Percentiles rank a stretch among this genome's conserved stretches.
Evolutionary conservation across 306 rosid genomes (phyloP).

Genomic region (Rosa persica): DNA sequence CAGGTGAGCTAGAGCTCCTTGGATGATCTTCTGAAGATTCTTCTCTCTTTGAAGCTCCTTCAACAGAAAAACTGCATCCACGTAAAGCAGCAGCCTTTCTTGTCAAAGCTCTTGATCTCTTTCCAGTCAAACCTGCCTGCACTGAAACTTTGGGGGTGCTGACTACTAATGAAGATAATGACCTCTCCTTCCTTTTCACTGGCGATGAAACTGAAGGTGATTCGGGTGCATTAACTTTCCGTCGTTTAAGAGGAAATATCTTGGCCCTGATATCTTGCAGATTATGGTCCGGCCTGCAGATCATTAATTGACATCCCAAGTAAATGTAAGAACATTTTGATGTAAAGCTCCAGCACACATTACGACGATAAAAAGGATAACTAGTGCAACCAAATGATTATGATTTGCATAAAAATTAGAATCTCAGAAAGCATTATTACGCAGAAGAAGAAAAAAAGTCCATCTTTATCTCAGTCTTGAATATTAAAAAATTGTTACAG

Average conservation of each 20-base stretch:
- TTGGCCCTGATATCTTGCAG: constrained; percentile 90
- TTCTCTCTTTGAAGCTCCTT: constrained; percentile 61
- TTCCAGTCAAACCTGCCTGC: constrained; percentile 79
- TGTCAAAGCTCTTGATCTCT: constrained; percentile 68
- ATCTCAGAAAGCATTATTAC: too few relatives aligned
- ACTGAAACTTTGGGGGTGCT: constrained; percentile 79
- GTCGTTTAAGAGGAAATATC: constrained; percentile 67
- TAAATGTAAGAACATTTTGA: constrained; percentile 12
- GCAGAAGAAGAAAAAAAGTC: background rate
- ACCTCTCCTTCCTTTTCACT: constrained; percentile 90
- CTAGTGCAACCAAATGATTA: background rate
- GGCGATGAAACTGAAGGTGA: constrained; percentile 67
- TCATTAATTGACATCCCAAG: constrained; percentile 21
- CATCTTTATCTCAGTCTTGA: background rate
- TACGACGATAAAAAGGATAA: constrained; percentile 5
- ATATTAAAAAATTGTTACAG: background rate
- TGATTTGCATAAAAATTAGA: background rate
- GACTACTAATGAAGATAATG: constrained; percentile 89
- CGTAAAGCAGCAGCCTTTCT: constrained; percentile 78
- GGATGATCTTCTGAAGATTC: constrained; percentile 50
- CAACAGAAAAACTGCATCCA: constrained; percentile 58
- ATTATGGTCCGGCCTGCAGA: constrained; percentile 96
- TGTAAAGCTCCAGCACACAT: constrained; percentile 11
- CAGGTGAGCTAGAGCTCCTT: constrained; percentile 56
- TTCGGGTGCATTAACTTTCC: constrained; percentile 60